Evolutionary conservation across 768 basidiomycete genomes (phyloP), one percentile per base, ranked within the genome.

Genomic region (Rubroboletus pulcherrimus): DNA sequence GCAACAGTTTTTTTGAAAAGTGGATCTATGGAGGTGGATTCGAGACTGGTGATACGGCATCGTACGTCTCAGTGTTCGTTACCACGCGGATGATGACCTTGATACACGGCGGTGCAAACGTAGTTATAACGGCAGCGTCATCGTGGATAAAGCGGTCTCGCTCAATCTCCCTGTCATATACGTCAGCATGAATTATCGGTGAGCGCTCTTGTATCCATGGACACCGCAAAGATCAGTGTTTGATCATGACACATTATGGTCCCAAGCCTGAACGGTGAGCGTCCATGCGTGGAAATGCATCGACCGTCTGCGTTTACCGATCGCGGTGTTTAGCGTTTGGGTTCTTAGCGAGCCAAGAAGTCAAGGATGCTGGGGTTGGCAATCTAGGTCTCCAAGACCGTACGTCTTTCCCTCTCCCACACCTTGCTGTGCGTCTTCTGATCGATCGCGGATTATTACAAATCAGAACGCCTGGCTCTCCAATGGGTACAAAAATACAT

Each of bases 401-500:
- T 71, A 39, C 2, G 62, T 56, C 7, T 21, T 40, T 4, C 9
- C 2, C 1, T 15, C 8, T 24, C 30, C 15, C 9, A 3, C 24
- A 12, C 7, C 2, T 4, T 21, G 11, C 24, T 38, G 15, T 6
- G 0, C 7, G 11, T 11, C 14, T 14, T 35, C 14, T 42, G 3
- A 50, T 11, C 7, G 12, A 24, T n/a, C 5, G 1, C 14, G 1
- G 26, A 51, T 35, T 12, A 14, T 29, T 26, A 1, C 11, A 5
- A 44, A 21, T 4, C 59, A 77, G 69, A 70, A 50, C 62, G 71
- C 9, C 58, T 71, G 8, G 81, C 79, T 1, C 63, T 81, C 10
- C 59, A 74, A 58, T 83, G 80, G 86, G 77, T 87, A 0, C 81
- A 86, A 60, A 66, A 75, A 24, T 81, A 88, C 59, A 85, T 87